Evolutionary conservation across 441 rosid species (phyloP), one percentile per base, ranked within the genome.

Genomic region (Adansonia rubrostipa): DNA sequence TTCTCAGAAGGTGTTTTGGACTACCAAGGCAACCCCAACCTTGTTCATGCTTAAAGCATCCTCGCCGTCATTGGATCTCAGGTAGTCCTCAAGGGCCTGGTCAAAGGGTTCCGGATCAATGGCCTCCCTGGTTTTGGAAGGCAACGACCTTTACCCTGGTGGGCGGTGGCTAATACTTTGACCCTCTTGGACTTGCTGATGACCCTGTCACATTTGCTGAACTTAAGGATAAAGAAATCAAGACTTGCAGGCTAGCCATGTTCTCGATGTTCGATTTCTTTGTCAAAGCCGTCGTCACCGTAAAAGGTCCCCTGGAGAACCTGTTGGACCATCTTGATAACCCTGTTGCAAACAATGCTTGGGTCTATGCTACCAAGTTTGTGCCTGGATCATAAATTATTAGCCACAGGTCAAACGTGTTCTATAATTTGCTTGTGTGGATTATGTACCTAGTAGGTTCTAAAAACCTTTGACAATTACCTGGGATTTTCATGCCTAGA

Each of bases 241-340:
- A 94, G 90, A 93, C 92, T 63, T 97, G 97, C 14, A 84, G 99
- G 77, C 83, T 93, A 50, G 99, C 98, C 79, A 94, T 94, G 99
- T 91, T 96, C 90, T 89, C 98, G 67, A 96, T 93, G 99, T 96
- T 93, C 66, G 97, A 97, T 54, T 96, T 91, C 96, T 96, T 92
- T 71, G 98, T 96, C 62, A 97, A 96, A 84, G 98, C 98, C 73
- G 91, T 92, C 79, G 97, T 95, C 8, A 93, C 97, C 0, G 97
- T 98, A n/a, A 95, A 95, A 82, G 98, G 98, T 77, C 99, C 99
- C 5, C 84, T 92, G 71, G 97, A 95, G 86, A 95, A 93, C 75
- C 95, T 95, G 54, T 81, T 92, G 65, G 99, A 93, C 82, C 99
- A 93, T 86, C 86, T 93, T n/a, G 95, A 92, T 47, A 78, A 91